Conservation (phyloP, 768 basidiomycete species). For the Boletus tylopilopsis region DNA sequence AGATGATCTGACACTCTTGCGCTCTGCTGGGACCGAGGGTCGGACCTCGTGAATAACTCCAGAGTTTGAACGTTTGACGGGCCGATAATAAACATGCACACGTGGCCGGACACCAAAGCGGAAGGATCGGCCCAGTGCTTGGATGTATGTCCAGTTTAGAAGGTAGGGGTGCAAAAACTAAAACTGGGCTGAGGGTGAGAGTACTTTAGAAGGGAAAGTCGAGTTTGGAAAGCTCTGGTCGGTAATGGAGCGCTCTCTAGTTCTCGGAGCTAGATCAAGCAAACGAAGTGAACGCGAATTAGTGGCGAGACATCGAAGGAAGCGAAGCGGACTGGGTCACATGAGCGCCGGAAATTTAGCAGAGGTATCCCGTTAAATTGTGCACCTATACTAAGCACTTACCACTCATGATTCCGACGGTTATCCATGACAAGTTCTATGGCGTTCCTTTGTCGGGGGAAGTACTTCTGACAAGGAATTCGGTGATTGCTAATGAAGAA, state of each 20-base stretch:
- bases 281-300: slow-evolving; percentile 43
- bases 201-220: not conserved
- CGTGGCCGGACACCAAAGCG: slow-evolving; percentile 24
- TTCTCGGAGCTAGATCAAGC: slow-evolving; percentile 42
- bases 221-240: slow-evolving; percentile 10
- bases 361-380: slow-evolving; percentile 31
- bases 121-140: slow-evolving; percentile 44
- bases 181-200: not conserved
- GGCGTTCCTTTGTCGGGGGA: not conserved
- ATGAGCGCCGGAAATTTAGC: slow-evolving; percentile 12
- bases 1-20: slow-evolving; percentile 35
- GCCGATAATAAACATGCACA: slow-evolving; percentile 11
- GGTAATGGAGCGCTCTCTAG: slow-evolving; percentile 31
- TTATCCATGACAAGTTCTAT: slow-evolving; percentile 3
- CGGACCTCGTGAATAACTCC: slow-evolving; percentile 54
- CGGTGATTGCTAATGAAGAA: not conserved
- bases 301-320: slow-evolving; percentile 58
- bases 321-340: slow-evolving; percentile 39
- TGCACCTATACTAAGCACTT: slow-evolving; percentile 20
- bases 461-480: not conserved
- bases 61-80: slow-evolving; percentile 42
- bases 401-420: slow-evolving; percentile 5
- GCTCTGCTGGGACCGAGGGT: slow-evolving; percentile 45
- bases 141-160: slow-evolving; percentile 4
- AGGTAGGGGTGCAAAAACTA: slow-evolving; percentile 32